Base-by-base conservation (phyloP, 2,329 filamentous ascomycete species). In the Scedosporium boydii region DNA sequence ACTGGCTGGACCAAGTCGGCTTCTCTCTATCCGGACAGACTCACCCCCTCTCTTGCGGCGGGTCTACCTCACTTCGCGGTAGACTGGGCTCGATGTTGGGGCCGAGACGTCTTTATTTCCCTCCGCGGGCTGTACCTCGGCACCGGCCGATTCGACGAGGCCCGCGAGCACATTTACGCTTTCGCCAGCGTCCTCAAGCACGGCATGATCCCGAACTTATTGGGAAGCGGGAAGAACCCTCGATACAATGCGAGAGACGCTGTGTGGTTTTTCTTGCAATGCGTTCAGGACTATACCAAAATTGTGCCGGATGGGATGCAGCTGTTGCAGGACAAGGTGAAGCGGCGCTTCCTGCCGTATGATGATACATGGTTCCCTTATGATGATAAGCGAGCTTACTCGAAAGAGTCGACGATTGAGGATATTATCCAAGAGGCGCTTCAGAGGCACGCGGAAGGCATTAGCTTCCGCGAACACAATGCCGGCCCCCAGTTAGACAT, bases 161-260 rank as follows among this genome's bases (percentile, higher is more conserved):
- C 95, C 6, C 93, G 86, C 70, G 92, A 98, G 73, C 96, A 99
- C 70, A 96, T 99, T 63, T 79, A 91, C 64, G 93, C 93, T 7
- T 99, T 99, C 76, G 93, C 90, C 2, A 96, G 92, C 72, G 93
- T 99, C 10, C 78, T 99, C 67, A 99, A 99, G 79, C 95, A 99
- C 69, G 95, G 95, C 59, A 96, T 98, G 92, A 93, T 99, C 63
- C 95, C 95, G 14, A 99, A 99, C 70, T 81, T 99, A 21, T 81
- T 99, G 14, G 88, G 91, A 66, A 91, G 90, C 64, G 93, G 95
- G 6, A 90, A 88, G 64, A 82, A 87, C 16, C 95, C 95, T 3
- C 84, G 95, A 27, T 99, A 98, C 78, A 99, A 99, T 73, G 93
- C 95, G 53, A 85, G 95, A 64, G 95, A 99, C 74, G 96, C 95